Percentiles rank a stretch among this genome's conserved stretches.
Evolutionary conservation across 129 eudicot species (phyloP).

Genomic region (Centaurea solstitialis): DNA sequence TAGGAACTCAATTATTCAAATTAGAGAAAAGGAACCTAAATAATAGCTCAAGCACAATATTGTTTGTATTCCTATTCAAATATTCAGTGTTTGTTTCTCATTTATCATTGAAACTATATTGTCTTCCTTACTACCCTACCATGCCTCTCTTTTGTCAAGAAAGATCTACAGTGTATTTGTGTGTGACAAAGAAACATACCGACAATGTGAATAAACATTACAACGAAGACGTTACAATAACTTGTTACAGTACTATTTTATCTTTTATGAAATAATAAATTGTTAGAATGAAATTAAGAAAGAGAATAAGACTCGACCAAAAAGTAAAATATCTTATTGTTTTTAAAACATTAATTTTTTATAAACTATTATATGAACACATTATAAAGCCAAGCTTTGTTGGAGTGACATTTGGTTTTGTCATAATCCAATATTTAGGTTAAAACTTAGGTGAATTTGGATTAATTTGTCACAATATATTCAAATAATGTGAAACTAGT

Average conservation of each 20-base stretch:
- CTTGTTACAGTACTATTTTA: not conserved
- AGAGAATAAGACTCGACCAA: not conserved
- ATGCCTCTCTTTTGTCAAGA: constrained; percentile 10
- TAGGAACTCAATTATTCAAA: constrained; percentile 19
- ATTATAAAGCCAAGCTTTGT: not conserved
- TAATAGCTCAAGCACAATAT: constrained; percentile 21
- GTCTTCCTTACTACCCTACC: constrained; percentile 18
- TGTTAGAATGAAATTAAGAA: not conserved
- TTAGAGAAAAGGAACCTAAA: constrained; percentile 7
- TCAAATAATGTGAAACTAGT: not conserved
- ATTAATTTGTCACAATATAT: not conserved
- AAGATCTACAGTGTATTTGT: constrained; percentile 23
- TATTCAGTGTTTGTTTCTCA: constrained; percentile 5
- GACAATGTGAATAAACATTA: not conserved
- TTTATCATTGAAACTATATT: constrained; percentile 10
- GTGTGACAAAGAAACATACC: constrained; percentile 1
- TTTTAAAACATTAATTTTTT: not conserved
- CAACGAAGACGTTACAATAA: not conserved
- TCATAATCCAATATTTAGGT: not conserved
- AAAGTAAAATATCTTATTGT: not conserved
- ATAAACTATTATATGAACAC: not conserved
- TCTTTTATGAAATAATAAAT: not conserved
- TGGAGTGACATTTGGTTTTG: too few species aligned
- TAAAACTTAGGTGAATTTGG: not conserved
- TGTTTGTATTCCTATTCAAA: constrained; percentile 7